Evolutionary conservation across 352 stramenopile species (phyloP).

Genomic region (Phytophthora tentaculata): DNA sequence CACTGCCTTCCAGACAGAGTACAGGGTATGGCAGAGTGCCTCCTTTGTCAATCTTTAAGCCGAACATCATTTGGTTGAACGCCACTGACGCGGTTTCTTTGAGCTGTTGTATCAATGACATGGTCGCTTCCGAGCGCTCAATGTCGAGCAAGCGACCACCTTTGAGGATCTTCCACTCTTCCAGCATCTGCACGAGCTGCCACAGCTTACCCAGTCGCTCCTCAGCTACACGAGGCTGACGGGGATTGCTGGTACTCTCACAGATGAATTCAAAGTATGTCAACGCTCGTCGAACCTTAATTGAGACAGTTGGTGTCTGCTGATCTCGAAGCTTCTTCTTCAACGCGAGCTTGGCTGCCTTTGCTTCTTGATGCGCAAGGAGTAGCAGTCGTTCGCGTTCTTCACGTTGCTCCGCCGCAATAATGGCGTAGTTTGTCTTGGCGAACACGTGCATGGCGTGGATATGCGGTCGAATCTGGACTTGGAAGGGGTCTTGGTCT

Average conservation of each 20-base stretch:
- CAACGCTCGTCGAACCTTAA: slow-evolving; percentile 62
- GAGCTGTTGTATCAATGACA: slow-evolving; percentile 57
- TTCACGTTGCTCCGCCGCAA: slow-evolving; percentile 48
- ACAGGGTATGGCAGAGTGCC: slow-evolving; percentile 63
- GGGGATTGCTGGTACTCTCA: slow-evolving; percentile 54
- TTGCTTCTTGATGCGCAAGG: slow-evolving; percentile 59
- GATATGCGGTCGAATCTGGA: slow-evolving; percentile 60
- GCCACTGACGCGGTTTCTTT: slow-evolving; percentile 51
- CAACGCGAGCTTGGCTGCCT: slow-evolving; percentile 50
- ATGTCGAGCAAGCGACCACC: slow-evolving; percentile 65
- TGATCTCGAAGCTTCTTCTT: slow-evolving; percentile 44
- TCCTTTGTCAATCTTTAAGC: slow-evolving; percentile 27
- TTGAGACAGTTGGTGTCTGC: slow-evolving; percentile 41
- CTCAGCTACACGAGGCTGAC: slow-evolving; percentile 36
- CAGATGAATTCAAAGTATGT: slow-evolving; percentile 70
- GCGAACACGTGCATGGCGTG: slow-evolving; percentile 63
- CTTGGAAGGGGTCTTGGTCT: slow-evolving; percentile 59
- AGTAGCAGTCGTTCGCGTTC: slow-evolving; percentile 62
- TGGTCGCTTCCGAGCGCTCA: slow-evolving; percentile 55
- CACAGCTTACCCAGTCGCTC: slow-evolving; percentile 75
- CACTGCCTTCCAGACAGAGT: slow-evolving; percentile 45
- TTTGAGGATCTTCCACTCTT: slow-evolving; percentile 83
- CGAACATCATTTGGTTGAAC: slow-evolving; percentile 60
- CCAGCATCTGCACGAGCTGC: slow-evolving; percentile 72
- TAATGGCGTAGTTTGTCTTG: slow-evolving; percentile 42